phyloP scores from a whole-genome alignment of 2,329 filamentous ascomycete genomes.

The Alternaria gaisen region DNA sequence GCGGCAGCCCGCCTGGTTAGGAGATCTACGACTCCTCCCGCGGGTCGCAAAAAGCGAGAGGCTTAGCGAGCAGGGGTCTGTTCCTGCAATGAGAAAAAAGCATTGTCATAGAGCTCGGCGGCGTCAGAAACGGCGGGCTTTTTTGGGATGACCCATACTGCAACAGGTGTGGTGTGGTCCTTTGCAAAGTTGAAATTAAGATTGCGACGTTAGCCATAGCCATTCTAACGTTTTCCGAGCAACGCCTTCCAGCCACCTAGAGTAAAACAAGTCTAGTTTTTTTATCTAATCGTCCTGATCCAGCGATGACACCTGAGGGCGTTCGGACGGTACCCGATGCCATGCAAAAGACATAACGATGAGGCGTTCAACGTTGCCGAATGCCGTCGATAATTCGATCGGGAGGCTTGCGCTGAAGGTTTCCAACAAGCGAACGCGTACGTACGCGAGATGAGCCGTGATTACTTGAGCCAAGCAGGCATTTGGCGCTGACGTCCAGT shows the following conservation, averaged over 20 bases:
- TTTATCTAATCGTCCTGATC: slow-evolving; percentile 21
- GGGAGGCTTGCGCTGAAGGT: neutral
- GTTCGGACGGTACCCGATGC: slow-evolving; percentile 15
- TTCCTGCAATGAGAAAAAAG: slow-evolving; percentile 22
- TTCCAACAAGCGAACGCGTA: slow-evolving; percentile 14
- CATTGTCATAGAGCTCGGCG: slow-evolving; percentile 28
- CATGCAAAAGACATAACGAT: neutral
- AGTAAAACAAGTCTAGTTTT: slow-evolving; percentile 17
- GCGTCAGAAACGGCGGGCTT: slow-evolving; percentile 37
- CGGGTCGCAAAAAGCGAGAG: slow-evolving; percentile 30
- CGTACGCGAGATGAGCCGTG: slow-evolving; percentile 17
- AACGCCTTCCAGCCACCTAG: slow-evolving; percentile 22
- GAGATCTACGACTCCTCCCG: slow-evolving; percentile 36
- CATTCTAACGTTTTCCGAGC: slow-evolving; percentile 12
- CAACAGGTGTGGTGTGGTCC: slow-evolving; percentile 29
- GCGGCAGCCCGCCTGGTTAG: slow-evolving; percentile 25
- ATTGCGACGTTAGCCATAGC: slow-evolving; percentile 42
- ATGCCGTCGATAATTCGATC: neutral
- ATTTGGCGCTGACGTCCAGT: slow-evolving; percentile 14
- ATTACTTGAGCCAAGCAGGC: slow-evolving; percentile 10
- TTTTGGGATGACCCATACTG: slow-evolving; percentile 32
- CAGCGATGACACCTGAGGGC: slow-evolving; percentile 30
- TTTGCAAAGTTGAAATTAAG: slow-evolving; percentile 28
- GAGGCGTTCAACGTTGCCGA: neutral
- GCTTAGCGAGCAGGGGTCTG: slow-evolving; percentile 29